Percentiles rank a stretch among this genome's conserved stretches.
phyloP scores from a whole-genome alignment of 2,329 filamentous ascomycete genomes.

The Botrytis hyacinthi region DNA sequence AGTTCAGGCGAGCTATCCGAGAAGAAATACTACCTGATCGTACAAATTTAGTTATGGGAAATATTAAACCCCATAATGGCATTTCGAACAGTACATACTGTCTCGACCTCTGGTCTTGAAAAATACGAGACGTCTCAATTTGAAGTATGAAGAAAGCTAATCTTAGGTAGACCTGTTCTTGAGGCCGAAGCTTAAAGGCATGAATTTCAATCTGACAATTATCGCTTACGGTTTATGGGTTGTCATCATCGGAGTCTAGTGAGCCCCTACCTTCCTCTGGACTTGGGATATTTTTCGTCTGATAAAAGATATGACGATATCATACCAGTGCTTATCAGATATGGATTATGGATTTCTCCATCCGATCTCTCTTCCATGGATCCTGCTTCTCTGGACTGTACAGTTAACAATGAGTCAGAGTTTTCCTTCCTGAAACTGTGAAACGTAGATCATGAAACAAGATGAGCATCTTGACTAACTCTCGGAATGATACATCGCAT shows the following conservation, averaged over 20 bases:
- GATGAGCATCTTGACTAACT: constrained; percentile 29
- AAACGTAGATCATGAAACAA: constrained; percentile 32
- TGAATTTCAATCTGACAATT: constrained; percentile 1
- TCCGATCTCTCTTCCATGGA: not conserved
- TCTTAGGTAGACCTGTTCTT: constrained; percentile 1
- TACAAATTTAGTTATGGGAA: not conserved
- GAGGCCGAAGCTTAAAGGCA: constrained; percentile 12
- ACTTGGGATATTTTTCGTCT: not conserved
- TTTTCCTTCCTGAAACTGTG: constrained; percentile 31
- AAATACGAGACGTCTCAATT: constrained; percentile 5
- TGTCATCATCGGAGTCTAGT: not conserved
- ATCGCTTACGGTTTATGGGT: not conserved
- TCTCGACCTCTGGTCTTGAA: not conserved
- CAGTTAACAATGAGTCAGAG: constrained; percentile 35
- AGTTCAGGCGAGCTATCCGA: constrained; percentile 2
- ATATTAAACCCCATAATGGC: not conserved
- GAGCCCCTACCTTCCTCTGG: not conserved
- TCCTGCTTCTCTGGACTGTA: not conserved
- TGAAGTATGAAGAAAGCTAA: constrained; percentile 4
- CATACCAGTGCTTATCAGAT: not conserved
- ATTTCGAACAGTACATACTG: not conserved
- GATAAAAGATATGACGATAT: not conserved
- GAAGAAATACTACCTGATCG: not conserved
- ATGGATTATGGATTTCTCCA: not conserved
- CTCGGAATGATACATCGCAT: constrained; percentile 21